phyloP scores from a whole-genome alignment of 2,329 filamentous ascomycete species.

The Penicillium sp. region DNA sequence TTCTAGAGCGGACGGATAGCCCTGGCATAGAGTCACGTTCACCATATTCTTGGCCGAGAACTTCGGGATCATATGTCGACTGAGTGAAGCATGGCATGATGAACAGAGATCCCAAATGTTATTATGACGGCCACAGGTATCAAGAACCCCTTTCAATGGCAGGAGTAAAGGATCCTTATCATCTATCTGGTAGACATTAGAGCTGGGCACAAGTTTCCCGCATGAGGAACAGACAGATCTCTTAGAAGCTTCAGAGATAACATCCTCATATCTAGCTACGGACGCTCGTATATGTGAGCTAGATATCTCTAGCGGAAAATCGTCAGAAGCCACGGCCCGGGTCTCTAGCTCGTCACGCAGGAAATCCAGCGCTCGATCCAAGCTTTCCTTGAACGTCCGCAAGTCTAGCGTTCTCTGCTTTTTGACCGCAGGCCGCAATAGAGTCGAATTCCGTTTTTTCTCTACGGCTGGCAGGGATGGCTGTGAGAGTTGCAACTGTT shows the following conservation, averaged over 20 bases:
- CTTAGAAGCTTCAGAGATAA: background rate
- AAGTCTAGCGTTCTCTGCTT: background rate
- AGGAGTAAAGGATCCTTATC: background rate
- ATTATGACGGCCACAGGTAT: background rate
- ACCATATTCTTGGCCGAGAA: slow-evolving; percentile 18
- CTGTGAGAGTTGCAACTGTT: background rate
- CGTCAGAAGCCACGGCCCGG: background rate
- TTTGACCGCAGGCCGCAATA: background rate
- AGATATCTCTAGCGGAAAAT: background rate
- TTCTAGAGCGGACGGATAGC: slow-evolving; percentile 10
- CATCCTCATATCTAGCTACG: background rate
- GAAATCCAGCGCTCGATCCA: background rate
- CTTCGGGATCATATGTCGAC: slow-evolving; percentile 10
- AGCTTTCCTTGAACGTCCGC: background rate
- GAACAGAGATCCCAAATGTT: background rate
- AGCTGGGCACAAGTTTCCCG: background rate
- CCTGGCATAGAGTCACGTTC: slow-evolving; percentile 21
- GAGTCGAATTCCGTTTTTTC: background rate
- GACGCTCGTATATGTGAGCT: background rate
- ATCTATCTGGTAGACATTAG: background rate
- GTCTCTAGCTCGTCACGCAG: background rate
- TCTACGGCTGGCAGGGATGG: background rate
- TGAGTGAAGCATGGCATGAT: background rate
- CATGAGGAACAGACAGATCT: background rate
- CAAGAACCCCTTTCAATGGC: background rate